phyloP scores from a whole-genome alignment of 2,329 filamentous ascomycete genomes.

The Cercospora sp. region DNA sequence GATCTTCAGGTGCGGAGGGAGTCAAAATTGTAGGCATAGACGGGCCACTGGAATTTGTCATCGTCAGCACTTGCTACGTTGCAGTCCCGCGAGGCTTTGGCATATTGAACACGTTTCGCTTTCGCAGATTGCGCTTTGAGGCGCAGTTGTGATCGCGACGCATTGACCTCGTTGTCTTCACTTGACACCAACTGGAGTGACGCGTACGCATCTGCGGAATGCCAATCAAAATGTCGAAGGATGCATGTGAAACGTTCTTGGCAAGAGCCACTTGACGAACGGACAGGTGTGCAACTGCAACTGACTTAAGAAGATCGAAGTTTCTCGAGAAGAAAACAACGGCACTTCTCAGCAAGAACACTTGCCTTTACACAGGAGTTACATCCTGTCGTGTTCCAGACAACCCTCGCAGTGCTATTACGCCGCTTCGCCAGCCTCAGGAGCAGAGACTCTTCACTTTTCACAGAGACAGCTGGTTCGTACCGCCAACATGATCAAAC shows the following conservation, averaged over 20 bases:
- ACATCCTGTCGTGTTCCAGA: no score
- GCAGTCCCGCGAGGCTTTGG: no score
- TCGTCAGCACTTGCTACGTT: background rate
- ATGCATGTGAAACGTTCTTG: background rate
- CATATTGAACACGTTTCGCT: background rate
- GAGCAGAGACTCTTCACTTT: no score
- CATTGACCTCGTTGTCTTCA: background rate
- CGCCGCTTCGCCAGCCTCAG: no score
- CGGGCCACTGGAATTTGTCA: background rate
- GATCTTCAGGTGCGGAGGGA: slow-evolving; percentile 26
- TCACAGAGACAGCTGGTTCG: no score
- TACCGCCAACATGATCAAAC: slow-evolving; percentile 39
- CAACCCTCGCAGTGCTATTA: no score
- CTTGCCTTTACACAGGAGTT: no score
- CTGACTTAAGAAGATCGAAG: background rate
- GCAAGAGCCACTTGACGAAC: background rate
- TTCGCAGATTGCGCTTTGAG: background rate
- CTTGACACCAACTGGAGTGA: background rate
- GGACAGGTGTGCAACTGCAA: background rate
- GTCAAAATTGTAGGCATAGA: slow-evolving; percentile 25
- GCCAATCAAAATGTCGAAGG: background rate
- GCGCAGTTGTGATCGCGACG: background rate
- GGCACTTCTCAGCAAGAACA: no score
- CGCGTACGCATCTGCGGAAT: background rate
- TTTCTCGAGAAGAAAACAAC: no score